A percentile compares a stretch with the other conserved stretches of the same genome.
Conservation (phyloP, 1,139 yeast genomes). For the Debaryomyces fabryi region DNA sequence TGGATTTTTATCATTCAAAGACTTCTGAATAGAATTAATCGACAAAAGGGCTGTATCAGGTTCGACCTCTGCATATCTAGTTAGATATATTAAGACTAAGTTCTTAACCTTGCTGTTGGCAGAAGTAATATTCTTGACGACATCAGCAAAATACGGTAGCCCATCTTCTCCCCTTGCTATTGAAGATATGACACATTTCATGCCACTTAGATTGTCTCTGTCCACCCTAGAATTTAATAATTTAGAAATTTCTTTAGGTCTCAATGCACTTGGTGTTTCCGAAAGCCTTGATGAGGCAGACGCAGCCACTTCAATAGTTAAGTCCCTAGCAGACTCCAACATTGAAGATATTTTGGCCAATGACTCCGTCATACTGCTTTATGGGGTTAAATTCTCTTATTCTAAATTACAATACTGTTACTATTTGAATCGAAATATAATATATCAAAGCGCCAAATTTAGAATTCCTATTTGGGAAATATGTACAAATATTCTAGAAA, state of each 20-base stretch:
- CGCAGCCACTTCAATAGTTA: slow-evolving; percentile 81
- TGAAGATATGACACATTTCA: slow-evolving; percentile 71
- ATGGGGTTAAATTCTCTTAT: not conserved
- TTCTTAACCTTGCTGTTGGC: slow-evolving; percentile 68
- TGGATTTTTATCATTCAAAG: slow-evolving; percentile 70
- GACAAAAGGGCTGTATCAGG: slow-evolving; percentile 88
- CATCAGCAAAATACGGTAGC: slow-evolving; percentile 75
- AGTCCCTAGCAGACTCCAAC: slow-evolving; percentile 79
- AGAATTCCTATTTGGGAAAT: slow-evolving; percentile 15
- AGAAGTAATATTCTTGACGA: slow-evolving; percentile 84
- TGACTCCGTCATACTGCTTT: slow-evolving; percentile 40
- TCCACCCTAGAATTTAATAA: slow-evolving; percentile 71
- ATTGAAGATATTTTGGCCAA: slow-evolving; percentile 45
- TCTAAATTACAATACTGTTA: not conserved
- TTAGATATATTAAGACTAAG: slow-evolving; percentile 75
- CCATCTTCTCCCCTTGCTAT: slow-evolving; percentile 69
- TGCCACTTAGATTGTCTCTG: slow-evolving; percentile 71
- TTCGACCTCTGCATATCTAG: slow-evolving; percentile 78
- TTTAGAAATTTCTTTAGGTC: slow-evolving; percentile 65
- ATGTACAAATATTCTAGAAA: not conserved
- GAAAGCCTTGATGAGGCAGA: slow-evolving; percentile 70
- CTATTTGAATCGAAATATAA: not conserved
- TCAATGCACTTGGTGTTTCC: slow-evolving; percentile 55
- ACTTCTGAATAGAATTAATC: slow-evolving; percentile 88
- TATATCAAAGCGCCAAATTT: not conserved